Evolutionary conservation across 805 yeast genomes (phyloP), one percentile per base, ranked within the genome.

Genomic region (Saturnispora ahearnii): DNA sequence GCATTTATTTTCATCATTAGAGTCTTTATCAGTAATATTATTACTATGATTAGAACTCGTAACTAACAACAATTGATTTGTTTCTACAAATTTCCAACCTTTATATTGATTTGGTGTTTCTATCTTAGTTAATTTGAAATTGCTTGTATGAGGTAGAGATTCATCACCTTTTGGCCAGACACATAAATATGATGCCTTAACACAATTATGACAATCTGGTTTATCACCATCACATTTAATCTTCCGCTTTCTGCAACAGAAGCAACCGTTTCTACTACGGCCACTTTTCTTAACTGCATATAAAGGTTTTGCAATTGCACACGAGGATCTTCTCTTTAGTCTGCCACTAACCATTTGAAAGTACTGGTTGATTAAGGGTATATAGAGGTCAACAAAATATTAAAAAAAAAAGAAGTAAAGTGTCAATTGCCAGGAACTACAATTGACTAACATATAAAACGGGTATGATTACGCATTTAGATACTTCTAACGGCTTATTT

Each of bases 171-270:
- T 46, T 11, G 61, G 59, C 61, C 61, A 57, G 11, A 48, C 48
- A 50, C 61, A 57, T 3, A 41, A 7, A 34, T 48, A 56, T 3
- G 41, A 38, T 3, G 46, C 41, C 31, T 40, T 47, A 29, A 26
- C 46, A 41, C 64, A 61, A 8, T 50, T 37, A 2, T 37, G 24
- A 44, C 64, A 61, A 13, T 13, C 31, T 4, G 61, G 60, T 41
- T 57, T 57, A 1, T 32, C 21, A 18, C 57, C 63, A 45, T 57
- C 61, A 48, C 64, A 61, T 47, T 61, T 61, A 47, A 60, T 51
- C 28, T 58, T 54, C 31, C 64, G 48, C 41, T 61, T 61, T 11
- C 63, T 52, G 42, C 63, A 61, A 37, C 63, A 61, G 13, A 61
- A 45, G 49, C 64, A 61, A 1, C 64, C 64, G 8, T 46, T 52